Percentiles rank a stretch among this genome's conserved stretches.
These are phyloP conservation scores for Trichoderma oligosporum DNA, from an alignment of 2,329 filamentous ascomycete genomes.

Conservation along the genomic window DNA sequence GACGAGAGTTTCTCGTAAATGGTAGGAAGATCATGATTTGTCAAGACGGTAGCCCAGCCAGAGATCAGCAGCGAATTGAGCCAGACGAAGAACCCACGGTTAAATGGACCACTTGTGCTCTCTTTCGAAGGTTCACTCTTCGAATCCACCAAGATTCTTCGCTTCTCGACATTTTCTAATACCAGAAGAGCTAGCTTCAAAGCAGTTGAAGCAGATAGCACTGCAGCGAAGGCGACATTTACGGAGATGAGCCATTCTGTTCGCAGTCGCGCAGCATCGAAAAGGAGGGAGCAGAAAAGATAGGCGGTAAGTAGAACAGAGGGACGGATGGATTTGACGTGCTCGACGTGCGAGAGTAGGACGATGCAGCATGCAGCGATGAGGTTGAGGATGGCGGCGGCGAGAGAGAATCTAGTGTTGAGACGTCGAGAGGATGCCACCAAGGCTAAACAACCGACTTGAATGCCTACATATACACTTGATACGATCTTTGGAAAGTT, in stretches of 20 bases:
- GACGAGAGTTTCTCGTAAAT: conserved; percentile 33
- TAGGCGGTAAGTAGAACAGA: conserved; percentile 32
- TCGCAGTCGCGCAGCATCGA: conserved; percentile 32
- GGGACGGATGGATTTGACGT: conserved; percentile 34
- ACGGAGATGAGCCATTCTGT: conserved; percentile 33
- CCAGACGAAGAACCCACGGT: conserved; percentile 34
- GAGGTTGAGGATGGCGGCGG: conserved; percentile 29
- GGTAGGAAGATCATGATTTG: conserved; percentile 28
- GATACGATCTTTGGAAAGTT: conserved; percentile 24
- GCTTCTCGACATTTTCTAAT: conserved; percentile 33
- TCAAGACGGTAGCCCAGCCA: conserved; percentile 41
- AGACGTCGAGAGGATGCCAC: conserved; percentile 26
- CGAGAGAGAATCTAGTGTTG: conserved; percentile 30
- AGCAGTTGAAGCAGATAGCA: conserved; percentile 24
- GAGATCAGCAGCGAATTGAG: conserved; percentile 43
- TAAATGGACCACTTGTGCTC: conserved; percentile 41
- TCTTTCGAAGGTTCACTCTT: conserved; percentile 45
- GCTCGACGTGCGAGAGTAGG: conserved; percentile 31
- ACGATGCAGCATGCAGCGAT: conserved; percentile 28
- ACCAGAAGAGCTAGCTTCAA: conserved; percentile 28
- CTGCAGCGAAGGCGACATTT: conserved; percentile 26
- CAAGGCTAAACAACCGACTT: conserved; percentile 28
- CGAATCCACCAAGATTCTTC: conserved; percentile 35
- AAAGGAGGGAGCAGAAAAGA: conserved; percentile 30
- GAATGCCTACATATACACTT: conserved; percentile 25